Evolutionary conservation across 2,329 filamentous ascomycete genomes (phyloP).

Genomic region (Ilyonectria mors-panacis): DNA sequence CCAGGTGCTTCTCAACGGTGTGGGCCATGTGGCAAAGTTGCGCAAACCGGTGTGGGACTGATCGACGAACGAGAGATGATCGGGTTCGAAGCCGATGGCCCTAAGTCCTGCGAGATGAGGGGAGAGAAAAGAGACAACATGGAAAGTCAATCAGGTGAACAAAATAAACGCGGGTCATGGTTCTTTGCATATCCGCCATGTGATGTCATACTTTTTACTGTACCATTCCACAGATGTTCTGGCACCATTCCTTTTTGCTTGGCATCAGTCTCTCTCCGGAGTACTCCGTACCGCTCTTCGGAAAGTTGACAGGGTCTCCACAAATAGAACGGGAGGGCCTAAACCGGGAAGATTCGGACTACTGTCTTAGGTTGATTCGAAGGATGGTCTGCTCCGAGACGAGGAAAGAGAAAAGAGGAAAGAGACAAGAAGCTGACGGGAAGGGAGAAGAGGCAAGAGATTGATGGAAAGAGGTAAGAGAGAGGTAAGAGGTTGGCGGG

Average conservation of each 20-base stretch:
- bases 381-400: no score
- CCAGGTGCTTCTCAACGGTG: conserved; percentile 1
- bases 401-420: conserved; percentile 16
- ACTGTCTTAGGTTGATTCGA: background rate
- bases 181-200: background rate
- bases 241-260: no score
- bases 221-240: background rate
- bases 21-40: background rate
- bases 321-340: background rate
- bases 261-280: no score
- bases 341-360: background rate
- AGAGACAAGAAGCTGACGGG: conserved; percentile 29
- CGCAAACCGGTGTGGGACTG: background rate
- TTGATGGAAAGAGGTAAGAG: conserved; percentile 1
- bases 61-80: background rate
- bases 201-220: background rate
- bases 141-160: background rate
- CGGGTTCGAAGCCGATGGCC: background rate
- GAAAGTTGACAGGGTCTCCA: background rate
- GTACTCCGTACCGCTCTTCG: no score
- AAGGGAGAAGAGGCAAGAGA: no score
- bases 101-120: background rate
- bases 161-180: background rate
- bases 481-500: background rate
- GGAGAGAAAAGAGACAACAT: background rate